A percentile compares a stretch with the other conserved stretches of the same genome.
phyloP scores from a whole-genome alignment of 176 grass and related monocot species.

The Calamus simplicifolius region DNA sequence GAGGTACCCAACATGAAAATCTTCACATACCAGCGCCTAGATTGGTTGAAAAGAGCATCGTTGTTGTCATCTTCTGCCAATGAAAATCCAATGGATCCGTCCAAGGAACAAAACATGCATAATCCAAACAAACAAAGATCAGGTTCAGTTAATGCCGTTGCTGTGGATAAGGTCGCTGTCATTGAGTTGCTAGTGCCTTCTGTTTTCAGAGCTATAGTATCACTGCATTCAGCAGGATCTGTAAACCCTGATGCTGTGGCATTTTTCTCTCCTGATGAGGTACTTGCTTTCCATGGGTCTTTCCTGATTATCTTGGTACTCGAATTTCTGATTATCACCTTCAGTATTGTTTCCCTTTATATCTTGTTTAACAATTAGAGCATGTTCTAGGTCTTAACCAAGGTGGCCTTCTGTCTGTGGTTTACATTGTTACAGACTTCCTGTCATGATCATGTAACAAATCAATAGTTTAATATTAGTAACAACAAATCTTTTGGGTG shows the following conservation, averaged over 20 bases:
- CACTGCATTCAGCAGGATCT: constrained; percentile 88
- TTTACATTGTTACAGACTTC: too few relatives aligned
- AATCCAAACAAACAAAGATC: constrained; percentile 38
- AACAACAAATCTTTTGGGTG: too few relatives aligned
- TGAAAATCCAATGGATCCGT: constrained; percentile 54
- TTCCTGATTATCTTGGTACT: too few relatives aligned
- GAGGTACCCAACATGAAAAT: constrained; percentile 56
- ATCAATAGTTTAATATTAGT: too few relatives aligned
- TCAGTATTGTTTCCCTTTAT: too few relatives aligned
- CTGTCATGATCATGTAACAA: too few relatives aligned
- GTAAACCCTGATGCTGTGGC: constrained; percentile 71
- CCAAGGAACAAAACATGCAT: constrained; percentile 51
- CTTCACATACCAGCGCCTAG: constrained; percentile 68
- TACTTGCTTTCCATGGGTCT: constrained; percentile 11
- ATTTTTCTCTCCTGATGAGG: constrained; percentile 92
- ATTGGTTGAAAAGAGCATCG: constrained; percentile 90
- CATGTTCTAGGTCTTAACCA: too few relatives aligned
- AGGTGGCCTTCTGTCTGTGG: too few relatives aligned
- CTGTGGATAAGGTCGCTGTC: constrained; percentile 57
- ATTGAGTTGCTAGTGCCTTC: constrained; percentile 80
- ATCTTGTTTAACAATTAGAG: too few relatives aligned
- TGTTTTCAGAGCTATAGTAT: constrained; percentile 89
- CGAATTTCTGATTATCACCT: too few relatives aligned
- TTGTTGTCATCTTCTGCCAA: constrained; percentile 45
- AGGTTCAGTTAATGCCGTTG: constrained; percentile 17